Percentiles rank a stretch among this genome's conserved stretches.
These are phyloP conservation scores for Pontederia paniculata DNA, from an alignment of 176 grass and related monocot genomes.

Conservation along the genomic window DNA sequence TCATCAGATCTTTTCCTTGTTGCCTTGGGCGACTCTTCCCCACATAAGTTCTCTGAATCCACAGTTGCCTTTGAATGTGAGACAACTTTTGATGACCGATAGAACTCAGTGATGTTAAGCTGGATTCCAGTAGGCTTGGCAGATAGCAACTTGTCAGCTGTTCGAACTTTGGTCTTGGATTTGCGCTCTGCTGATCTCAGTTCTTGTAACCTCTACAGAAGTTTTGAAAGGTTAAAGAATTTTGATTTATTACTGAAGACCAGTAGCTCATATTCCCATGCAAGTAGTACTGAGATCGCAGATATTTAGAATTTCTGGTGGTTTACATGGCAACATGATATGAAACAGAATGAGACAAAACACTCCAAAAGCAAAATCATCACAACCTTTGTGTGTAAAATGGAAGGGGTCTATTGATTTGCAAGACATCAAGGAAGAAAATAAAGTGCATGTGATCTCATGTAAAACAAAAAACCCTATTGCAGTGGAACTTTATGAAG, in stretches of 20 bases:
- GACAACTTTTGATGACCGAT: constrained; percentile 41
- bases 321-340: too few relatives aligned
- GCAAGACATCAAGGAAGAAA: too few relatives aligned
- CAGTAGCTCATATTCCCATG: neutral
- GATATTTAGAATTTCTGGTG: too few relatives aligned
- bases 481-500: neutral
- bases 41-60: constrained; percentile 16
- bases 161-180: constrained; percentile 5
- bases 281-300: neutral
- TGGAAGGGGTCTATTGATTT: too few relatives aligned
- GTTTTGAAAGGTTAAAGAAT: constrained; percentile 5
- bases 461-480: too few relatives aligned
- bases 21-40: constrained; percentile 12
- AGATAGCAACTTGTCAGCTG: neutral
- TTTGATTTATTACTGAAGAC: neutral
- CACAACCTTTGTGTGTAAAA: too few relatives aligned
- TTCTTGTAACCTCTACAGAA: constrained; percentile 65
- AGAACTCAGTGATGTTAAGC: constrained; percentile 78
- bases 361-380: too few relatives aligned
- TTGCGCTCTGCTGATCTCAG: constrained; percentile 41
- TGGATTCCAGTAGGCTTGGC: constrained; percentile 36
- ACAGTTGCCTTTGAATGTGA: constrained; percentile 5
- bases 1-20: constrained; percentile 37
- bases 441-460: too few relatives aligned
- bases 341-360: too few relatives aligned